Evolutionary conservation across 257 asterid genomes (phyloP).

Genomic region (Solanum piurae): DNA sequence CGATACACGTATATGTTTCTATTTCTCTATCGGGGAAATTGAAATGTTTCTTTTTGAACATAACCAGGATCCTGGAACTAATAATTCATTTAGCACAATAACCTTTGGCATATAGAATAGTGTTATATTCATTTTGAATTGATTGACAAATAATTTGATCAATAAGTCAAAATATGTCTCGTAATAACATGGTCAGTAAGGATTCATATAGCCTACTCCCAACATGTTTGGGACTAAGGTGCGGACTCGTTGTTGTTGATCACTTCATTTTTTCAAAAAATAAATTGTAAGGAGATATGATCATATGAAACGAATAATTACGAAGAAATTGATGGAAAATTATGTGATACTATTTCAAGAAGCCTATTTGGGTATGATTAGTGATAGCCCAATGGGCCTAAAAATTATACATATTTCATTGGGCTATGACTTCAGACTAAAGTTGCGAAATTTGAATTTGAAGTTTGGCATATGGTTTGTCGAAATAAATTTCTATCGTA

Average conservation of each 20-base stretch:
- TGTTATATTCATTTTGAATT: neutral
- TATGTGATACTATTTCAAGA: neutral
- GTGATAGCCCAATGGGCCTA: neutral
- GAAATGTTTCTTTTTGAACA: neutral
- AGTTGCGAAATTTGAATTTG: neutral
- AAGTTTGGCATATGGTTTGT: neutral
- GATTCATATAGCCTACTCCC: neutral
- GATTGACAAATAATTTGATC: neutral
- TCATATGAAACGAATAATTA: neutral
- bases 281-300: neutral
- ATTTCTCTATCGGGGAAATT: neutral
- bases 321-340: neutral
- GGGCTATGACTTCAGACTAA: neutral
- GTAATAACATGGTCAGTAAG: neutral
- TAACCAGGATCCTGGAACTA: neutral
- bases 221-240: too few relatives aligned
- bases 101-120: neutral
- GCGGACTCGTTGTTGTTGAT: neutral
- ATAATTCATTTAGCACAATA: neutral
- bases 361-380: neutral
- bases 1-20: neutral
- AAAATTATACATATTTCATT: neutral
- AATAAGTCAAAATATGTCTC: neutral
- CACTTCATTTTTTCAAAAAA: neutral
- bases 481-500: neutral